Evolutionary conservation across 345 rosid species (phyloP), one percentile per base, ranked within the genome.

Genomic region (Erucastrum elatum): DNA sequence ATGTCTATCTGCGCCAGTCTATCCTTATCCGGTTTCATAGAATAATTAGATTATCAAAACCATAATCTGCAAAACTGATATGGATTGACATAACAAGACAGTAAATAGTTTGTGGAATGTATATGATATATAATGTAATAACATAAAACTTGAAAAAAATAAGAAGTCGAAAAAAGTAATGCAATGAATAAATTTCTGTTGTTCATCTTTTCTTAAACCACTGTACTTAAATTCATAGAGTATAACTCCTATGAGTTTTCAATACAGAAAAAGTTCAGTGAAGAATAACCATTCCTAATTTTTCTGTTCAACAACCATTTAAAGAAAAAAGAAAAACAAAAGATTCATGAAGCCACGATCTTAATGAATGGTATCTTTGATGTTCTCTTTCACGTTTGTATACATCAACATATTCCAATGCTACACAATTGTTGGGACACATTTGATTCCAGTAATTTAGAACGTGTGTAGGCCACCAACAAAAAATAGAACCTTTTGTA

Each of bases 1-100:
- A 60, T 61, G 64, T 61, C 82, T 75, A 44, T 53, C 55, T 76
- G 3, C 68, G 83, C 80, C 70, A 69, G 73, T 81, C 80, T 83
- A 79, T 26, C 61, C 8, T 69, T 37, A 37, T 7, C 1, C 9
- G 8, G 44, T 25, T 58, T 21, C 63, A 58, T 25, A 9, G 5
- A 58, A 56, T 1, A 21, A 9, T 8, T 64, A 29, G 7, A 58
- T 6, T 39, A 59, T 58, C 35, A 68, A 59, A 33, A 11, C 61
- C 41, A 44, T 46, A 34, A 16, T 39, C 21, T 44, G 16, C 11
- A 44, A 34, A 67, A 27, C 10, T 66, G 29, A 9, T 55, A 31
- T 31, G 55, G 9, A 53, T 64, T 35, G 16, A 31, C 10, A n/a
- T 2, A 56, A 56, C 7, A 17, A 17, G 4, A 55, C 11, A 55